Evolutionary conservation across 2,329 filamentous ascomycete species (phyloP), one percentile per base, ranked within the genome.

Genomic region (Microsporum audouinii): DNA sequence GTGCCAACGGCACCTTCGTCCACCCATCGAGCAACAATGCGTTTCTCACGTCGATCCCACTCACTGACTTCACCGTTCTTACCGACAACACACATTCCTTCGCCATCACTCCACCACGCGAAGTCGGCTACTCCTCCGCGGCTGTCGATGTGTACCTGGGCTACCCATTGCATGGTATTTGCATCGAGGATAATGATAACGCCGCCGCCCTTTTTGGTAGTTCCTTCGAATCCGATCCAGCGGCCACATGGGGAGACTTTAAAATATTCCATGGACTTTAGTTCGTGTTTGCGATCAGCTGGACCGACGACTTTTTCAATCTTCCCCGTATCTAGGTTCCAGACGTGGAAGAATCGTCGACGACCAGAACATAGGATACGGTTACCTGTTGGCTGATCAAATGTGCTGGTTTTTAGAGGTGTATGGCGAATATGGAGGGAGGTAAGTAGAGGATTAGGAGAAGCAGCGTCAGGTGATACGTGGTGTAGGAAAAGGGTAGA

Each of bases 31-130:
- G 85, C 89, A 1, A 96, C 71, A 59, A 95, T 88, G 8, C 85
- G 82, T 61, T 81, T 82, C 29, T 82, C 76, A 27, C 79, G 78
- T 62, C 95, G 79, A 70, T 85, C 87, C 83, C 89, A 99, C 77
- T 99, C 94, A 59, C 89, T 91, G 5, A 97, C 83, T 70, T 95
- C 89, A 29, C 94, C 94, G 66, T 88, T 90, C 73, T 88, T 91
- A 63, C 89, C 91, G 0, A 88, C 84, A 47, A 96, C 88, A 0
- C 85, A 87, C 68, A 99, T 79, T 3, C 91, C 92, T 45, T 86
- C 82, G 38, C 91, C 88, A 63, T 89, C 85, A 59, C 84, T 82
- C 91, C 91, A 96, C 94, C 94, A 99, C 1, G 84, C 85, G 69
- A 96, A 95, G 72, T 96, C 92, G 0, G 89, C 88, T 56, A 97